Evolutionary conservation across 1,284 basidiomycete species (phyloP).

Genomic region (Agroathelia rolfsii): DNA sequence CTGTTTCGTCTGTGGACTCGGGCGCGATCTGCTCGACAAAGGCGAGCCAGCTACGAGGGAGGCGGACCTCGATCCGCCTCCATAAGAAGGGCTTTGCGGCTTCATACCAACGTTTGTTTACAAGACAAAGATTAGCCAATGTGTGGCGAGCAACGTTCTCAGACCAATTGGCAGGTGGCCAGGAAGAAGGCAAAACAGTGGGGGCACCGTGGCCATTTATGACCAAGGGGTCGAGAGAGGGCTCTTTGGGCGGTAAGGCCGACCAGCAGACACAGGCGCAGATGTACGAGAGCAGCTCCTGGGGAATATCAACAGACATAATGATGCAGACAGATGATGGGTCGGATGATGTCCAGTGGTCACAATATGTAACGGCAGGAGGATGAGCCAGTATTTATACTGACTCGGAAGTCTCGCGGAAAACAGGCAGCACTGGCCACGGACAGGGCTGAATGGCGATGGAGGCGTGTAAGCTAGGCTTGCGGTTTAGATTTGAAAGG

Average conservation of each 20-base stretch:
- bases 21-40: constrained; percentile 67
- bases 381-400: no score
- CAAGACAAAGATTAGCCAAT: constrained; percentile 57
- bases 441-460: not conserved
- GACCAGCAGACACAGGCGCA: constrained; percentile 56
- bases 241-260: constrained; percentile 39
- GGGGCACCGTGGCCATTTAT: constrained; percentile 36
- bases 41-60: constrained; percentile 71
- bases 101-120: constrained; percentile 63
- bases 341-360: not conserved
- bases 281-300: constrained; percentile 57
- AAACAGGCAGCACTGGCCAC: not conserved
- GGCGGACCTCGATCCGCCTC: constrained; percentile 68
- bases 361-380: no score
- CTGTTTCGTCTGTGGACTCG: constrained; percentile 44
- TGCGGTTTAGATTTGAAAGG: no score
- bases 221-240: constrained; percentile 63
- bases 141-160: constrained; percentile 54
- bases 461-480: no score
- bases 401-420: no score
- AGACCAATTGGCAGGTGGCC: constrained; percentile 57
- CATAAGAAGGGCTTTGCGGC: constrained; percentile 77
- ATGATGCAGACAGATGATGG: constrained; percentile 12
- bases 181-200: constrained; percentile 55
- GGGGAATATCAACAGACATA: no score